Evolutionary conservation across 306 rosid species (phyloP).

Genomic region (Malus sieversii): DNA sequence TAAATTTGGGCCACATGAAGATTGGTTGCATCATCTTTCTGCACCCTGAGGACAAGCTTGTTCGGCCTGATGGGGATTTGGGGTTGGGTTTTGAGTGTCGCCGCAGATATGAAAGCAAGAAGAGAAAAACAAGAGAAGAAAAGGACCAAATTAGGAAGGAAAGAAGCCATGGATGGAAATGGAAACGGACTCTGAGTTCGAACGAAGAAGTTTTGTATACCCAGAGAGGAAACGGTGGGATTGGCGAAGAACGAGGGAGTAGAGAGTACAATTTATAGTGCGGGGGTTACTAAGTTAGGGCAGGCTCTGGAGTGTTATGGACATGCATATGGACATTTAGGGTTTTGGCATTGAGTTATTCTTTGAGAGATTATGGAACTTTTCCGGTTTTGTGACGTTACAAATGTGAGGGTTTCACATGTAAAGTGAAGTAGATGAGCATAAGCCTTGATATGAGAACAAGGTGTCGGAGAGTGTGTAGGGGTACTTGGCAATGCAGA

Average conservation of each 20-base stretch:
- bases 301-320: background rate
- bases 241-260: background rate
- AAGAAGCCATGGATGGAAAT: background rate
- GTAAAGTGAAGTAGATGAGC: background rate
- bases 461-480: slow-evolving; percentile 7
- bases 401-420: background rate
- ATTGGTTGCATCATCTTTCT: slow-evolving; percentile 22
- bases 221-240: background rate
- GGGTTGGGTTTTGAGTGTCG: background rate
- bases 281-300: background rate
- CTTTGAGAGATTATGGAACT: background rate
- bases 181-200: background rate
- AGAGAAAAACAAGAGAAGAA: background rate
- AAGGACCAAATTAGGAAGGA: background rate
- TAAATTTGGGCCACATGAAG: slow-evolving; percentile 42
- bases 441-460: slow-evolving; percentile 5
- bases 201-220: background rate
- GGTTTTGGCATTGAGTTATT: slow-evolving; percentile 1
- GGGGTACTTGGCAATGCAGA: slow-evolving; percentile 22
- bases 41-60: slow-evolving; percentile 25
- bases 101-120: background rate
- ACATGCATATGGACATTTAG: slow-evolving; percentile 1
- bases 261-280: background rate
- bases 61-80: slow-evolving; percentile 14
- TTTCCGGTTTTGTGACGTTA: background rate